Conservation (phyloP, 306 rosid species). For the Lathyrus sativus region DNA sequence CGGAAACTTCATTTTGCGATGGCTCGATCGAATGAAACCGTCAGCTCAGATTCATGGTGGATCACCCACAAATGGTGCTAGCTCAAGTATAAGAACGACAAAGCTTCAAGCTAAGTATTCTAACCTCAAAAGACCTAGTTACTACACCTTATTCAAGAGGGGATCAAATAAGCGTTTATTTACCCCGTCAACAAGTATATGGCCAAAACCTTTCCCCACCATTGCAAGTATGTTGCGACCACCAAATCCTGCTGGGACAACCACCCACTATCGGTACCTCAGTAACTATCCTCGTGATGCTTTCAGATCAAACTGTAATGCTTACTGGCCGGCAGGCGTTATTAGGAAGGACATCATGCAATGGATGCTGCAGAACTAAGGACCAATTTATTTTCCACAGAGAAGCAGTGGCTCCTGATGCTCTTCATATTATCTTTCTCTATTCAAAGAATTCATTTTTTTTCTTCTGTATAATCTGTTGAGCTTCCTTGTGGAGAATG, state of each 20-base stretch:
- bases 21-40: constrained; percentile 75
- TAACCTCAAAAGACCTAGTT: constrained; percentile 43
- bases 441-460: not conserved
- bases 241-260: constrained; percentile 53
- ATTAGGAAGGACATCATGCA: constrained; percentile 70
- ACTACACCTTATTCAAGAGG: constrained; percentile 41
- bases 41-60: constrained; percentile 73
- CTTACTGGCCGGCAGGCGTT: constrained; percentile 50
- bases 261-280: constrained; percentile 58
- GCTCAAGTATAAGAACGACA: constrained; percentile 39
- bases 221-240: constrained; percentile 62
- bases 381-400: not conserved
- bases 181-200: constrained; percentile 41
- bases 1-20: constrained; percentile 74
- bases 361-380: constrained; percentile 65
- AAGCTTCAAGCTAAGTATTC: constrained; percentile 43
- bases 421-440: not conserved
- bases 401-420: constrained; percentile 18
- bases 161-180: constrained; percentile 64
- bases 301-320: constrained; percentile 39
- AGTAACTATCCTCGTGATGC: constrained; percentile 33
- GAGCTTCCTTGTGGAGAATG: constrained; percentile 30
- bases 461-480: constrained; percentile 21
- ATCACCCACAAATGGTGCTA: constrained; percentile 28
- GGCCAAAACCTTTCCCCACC: constrained; percentile 58